Evolutionary conservation across 2,329 filamentous ascomycete species (phyloP).

Genomic region (Waltergamsia citrina): DNA sequence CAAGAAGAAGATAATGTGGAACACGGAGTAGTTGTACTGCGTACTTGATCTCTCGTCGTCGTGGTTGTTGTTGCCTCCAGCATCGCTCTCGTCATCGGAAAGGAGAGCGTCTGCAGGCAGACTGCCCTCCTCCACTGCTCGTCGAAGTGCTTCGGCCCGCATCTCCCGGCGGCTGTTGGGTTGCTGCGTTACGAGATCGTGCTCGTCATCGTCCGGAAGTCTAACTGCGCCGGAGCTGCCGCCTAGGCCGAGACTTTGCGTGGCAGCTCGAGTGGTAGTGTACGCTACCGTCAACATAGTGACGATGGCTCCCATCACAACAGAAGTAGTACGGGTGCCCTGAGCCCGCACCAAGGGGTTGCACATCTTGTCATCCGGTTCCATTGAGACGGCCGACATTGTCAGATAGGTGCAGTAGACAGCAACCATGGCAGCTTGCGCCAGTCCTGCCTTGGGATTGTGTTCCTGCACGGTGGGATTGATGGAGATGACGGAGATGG

Average conservation of each 20-base stretch:
- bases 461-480: slow-evolving; percentile 84
- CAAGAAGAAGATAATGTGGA: slow-evolving; percentile 96
- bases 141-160: slow-evolving; percentile 82
- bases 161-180: slow-evolving; percentile 75
- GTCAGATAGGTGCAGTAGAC: slow-evolving; percentile 98
- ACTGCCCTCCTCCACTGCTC: slow-evolving; percentile 86
- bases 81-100: slow-evolving; percentile 59
- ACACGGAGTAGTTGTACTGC: slow-evolving; percentile 93
- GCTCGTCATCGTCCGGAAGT: slow-evolving; percentile 65
- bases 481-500: slow-evolving; percentile 75
- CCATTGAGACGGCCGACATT: slow-evolving; percentile 97
- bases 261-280: slow-evolving; percentile 92
- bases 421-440: slow-evolving; percentile 95
- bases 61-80: slow-evolving; percentile 51
- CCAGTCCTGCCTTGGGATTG: slow-evolving; percentile 87
- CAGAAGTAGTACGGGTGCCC: slow-evolving; percentile 79
- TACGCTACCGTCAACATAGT: slow-evolving; percentile 97
- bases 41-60: slow-evolving; percentile 86
- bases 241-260: slow-evolving; percentile 72
- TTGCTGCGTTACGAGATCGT: slow-evolving; percentile 81
- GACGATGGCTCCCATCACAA: slow-evolving; percentile 86
- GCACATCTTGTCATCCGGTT: slow-evolving; percentile 86
- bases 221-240: slow-evolving; percentile 40
- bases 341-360: slow-evolving; percentile 84
- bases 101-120: slow-evolving; percentile 85